Evolutionary conservation across 1,139 yeast genomes (phyloP).

Genomic region (Blastobotrys apis): DNA sequence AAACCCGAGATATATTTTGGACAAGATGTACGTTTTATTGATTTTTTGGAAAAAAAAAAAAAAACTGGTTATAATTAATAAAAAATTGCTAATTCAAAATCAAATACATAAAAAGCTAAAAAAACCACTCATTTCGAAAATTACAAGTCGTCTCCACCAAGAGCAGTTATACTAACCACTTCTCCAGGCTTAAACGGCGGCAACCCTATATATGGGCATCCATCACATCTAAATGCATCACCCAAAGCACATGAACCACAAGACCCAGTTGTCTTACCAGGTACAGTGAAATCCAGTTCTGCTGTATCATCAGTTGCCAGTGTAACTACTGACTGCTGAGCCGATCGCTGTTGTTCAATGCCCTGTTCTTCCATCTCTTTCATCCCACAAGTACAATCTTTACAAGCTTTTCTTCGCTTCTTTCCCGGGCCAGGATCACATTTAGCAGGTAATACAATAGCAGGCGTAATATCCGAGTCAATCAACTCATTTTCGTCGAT

Average conservation of each 20-base stretch:
- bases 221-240: constrained; percentile 96
- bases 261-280: constrained; percentile 84
- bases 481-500: constrained; percentile 47
- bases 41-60: no score
- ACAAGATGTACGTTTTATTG: no score
- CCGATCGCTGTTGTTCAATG: constrained; percentile 28
- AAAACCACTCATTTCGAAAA: background rate
- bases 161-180: constrained; percentile 38
- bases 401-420: constrained; percentile 66
- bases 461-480: constrained; percentile 35
- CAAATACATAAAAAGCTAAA: background rate
- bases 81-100: background rate
- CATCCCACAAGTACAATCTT: constrained; percentile 95
- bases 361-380: constrained; percentile 58
- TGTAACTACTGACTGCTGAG: constrained; percentile 42
- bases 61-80: no score
- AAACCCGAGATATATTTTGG: no score
- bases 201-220: constrained; percentile 93
- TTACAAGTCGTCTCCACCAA: constrained; percentile 33
- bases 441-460: constrained; percentile 41
- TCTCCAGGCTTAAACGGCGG: constrained; percentile 99
- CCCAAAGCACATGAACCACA: constrained; percentile 97
- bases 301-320: constrained; percentile 59
- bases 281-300: constrained; percentile 91
- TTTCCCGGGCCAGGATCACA: constrained; percentile 46